Percentiles rank a stretch among this genome's conserved stretches.
phyloP scores from a whole-genome alignment of 768 basidiomycete species.

The Panaeolus papilionaceus region DNA sequence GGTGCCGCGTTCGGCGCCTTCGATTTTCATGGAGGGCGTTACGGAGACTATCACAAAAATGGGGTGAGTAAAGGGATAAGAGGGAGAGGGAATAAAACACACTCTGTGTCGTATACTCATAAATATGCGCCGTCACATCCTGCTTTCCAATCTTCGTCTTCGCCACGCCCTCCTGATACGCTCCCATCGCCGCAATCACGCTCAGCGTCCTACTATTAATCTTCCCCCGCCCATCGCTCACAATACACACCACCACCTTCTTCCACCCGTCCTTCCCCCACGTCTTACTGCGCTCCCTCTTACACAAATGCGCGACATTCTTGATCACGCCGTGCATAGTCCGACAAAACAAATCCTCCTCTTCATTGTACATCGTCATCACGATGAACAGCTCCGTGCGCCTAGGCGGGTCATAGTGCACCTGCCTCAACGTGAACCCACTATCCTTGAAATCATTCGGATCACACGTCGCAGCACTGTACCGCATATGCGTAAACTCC shows the following conservation, averaged over 20 bases:
- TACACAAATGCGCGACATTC: constrained; percentile 90
- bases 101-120: constrained; percentile 95
- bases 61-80: background rate
- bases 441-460: constrained; percentile 88
- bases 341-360: constrained; percentile 87
- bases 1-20: constrained; percentile 77
- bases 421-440: constrained; percentile 88
- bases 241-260: constrained; percentile 94
- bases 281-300: constrained; percentile 85
- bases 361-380: constrained; percentile 98
- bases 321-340: constrained; percentile 98
- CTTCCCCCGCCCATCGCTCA: constrained; percentile 85
- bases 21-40: constrained; percentile 80
- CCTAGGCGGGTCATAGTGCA: constrained; percentile 90
- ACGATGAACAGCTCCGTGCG: constrained; percentile 96
- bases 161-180: constrained; percentile 93
- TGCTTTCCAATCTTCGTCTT: constrained; percentile 85
- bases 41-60: constrained; percentile 65
- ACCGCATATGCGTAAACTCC: constrained; percentile 96
- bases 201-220: constrained; percentile 85
- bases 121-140: constrained; percentile 88
- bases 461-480: constrained; percentile 94
- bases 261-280: constrained; percentile 99
- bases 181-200: constrained; percentile 92
- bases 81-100: constrained; percentile 30